phyloP scores from a whole-genome alignment of 2,329 filamentous ascomycete species.

The Aureobasidium sp. region DNA sequence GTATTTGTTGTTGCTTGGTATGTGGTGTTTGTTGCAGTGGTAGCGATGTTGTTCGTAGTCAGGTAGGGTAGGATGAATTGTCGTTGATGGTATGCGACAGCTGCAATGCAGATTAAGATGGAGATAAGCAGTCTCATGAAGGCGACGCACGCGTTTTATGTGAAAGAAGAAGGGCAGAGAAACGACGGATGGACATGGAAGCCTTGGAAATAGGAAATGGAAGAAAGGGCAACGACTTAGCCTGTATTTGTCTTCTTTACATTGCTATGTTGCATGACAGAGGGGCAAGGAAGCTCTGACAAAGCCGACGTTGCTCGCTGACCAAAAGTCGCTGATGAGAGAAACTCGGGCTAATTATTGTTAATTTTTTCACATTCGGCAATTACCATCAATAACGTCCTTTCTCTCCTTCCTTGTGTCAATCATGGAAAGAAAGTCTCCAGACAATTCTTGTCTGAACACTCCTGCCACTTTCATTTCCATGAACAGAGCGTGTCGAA shows the following conservation, averaged over 20 bases:
- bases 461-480: too few species aligned
- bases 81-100: conserved; percentile 33
- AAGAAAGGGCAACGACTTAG: conserved; percentile 1
- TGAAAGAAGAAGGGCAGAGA: neutral
- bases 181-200: conserved; percentile 4
- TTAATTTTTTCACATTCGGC: neutral
- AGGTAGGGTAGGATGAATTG: conserved; percentile 18
- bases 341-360: neutral
- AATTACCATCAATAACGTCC: too few species aligned
- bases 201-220: neutral
- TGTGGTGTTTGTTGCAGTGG: neutral
- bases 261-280: neutral
- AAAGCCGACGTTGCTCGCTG: conserved; percentile 9
- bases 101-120: conserved; percentile 36
- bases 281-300: neutral
- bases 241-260: conserved; percentile 9
- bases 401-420: too few species aligned
- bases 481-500: too few species aligned
- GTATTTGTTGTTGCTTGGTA: conserved; percentile 21
- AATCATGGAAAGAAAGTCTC: neutral
- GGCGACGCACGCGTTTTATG: conserved; percentile 24
- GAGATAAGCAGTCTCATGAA: conserved; percentile 35
- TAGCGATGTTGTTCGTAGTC: neutral
- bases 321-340: neutral
- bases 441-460: too few species aligned